phyloP scores from a whole-genome alignment of 805 yeast species.

The Zygosaccharomyces pseudorouxii region DNA sequence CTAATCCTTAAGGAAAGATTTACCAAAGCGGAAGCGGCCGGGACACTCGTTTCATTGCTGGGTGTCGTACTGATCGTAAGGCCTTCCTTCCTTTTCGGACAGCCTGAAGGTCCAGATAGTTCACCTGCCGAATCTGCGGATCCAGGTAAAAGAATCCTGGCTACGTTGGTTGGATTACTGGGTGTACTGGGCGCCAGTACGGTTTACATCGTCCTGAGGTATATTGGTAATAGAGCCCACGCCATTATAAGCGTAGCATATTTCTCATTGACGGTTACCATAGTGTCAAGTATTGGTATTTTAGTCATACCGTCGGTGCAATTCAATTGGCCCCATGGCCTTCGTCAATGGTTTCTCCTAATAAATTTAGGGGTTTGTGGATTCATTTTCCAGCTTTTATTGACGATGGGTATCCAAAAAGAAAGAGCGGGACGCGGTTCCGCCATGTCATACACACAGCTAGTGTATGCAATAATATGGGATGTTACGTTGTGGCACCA shows the following conservation, averaged over 20 bases:
- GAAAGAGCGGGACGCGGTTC: conserved; percentile 75
- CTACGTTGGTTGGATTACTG: conserved; percentile 55
- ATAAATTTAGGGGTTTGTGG: conserved; percentile 67
- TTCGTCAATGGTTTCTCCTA: conserved; percentile 63
- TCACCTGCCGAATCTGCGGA: conserved; percentile 44
- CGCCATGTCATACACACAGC: conserved; percentile 68
- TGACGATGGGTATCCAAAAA: conserved; percentile 79
- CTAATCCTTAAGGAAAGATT: conserved; percentile 60
- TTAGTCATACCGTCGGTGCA: conserved; percentile 52
- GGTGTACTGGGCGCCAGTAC: conserved; percentile 68
- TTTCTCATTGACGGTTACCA: conserved; percentile 57
- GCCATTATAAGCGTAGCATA: conserved; percentile 75
- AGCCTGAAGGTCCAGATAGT: conserved; percentile 8
- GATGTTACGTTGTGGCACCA: conserved; percentile 70
- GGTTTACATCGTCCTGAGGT: conserved; percentile 67
- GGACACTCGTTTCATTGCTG: conserved; percentile 59
- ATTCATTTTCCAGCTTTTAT: conserved; percentile 70
- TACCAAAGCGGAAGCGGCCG: conserved; percentile 60
- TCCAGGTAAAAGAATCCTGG: conserved; percentile 53
- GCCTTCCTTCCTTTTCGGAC: conserved; percentile 67
- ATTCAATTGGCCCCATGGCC: conserved; percentile 57
- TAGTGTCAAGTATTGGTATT: conserved; percentile 52
- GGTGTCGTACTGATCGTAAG: conserved; percentile 82
- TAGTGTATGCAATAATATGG: conserved; percentile 74
- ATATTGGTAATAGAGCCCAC: conserved; percentile 74